These are phyloP conservation scores for Leucoagaricus sp. DNA, from an alignment of 1,284 basidiomycete genomes.

Conservation along the genomic window DNA sequence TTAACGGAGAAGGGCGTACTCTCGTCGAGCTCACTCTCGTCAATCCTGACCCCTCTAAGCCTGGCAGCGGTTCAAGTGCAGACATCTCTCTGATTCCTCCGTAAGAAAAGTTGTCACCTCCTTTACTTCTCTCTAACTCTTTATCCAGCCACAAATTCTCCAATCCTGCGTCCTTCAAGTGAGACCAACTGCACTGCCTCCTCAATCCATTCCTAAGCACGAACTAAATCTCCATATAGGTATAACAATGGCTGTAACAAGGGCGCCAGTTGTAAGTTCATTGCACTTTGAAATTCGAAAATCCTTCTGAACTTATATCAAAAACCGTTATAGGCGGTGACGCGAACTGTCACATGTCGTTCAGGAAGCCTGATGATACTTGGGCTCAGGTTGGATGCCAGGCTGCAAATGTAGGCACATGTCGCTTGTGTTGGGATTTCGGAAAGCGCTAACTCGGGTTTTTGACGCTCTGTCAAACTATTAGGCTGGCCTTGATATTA, in stretches of 20 bases:
- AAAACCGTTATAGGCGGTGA: not conserved
- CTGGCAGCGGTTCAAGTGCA: not conserved
- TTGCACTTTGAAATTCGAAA: not conserved
- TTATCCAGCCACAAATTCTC: not conserved
- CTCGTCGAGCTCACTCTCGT: not conserved
- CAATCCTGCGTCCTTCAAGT: not conserved
- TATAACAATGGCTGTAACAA: not conserved
- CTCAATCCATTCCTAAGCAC: not conserved
- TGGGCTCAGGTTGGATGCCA: not conserved
- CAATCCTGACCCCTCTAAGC: not conserved
- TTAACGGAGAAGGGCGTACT: not conserved
- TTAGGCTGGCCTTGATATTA: not conserved
- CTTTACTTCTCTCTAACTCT: not conserved
- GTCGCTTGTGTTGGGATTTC: not conserved
- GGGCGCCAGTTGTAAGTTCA: not conserved
- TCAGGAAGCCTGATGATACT: not conserved
- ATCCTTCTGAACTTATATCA: not conserved
- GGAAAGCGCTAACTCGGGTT: not conserved
- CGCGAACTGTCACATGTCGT: not conserved
- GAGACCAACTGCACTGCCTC: not conserved
- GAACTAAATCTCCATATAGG: not conserved
- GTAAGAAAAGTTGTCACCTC: not conserved
- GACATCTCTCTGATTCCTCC: not conserved
- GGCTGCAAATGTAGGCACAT: not conserved
- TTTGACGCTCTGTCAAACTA: not conserved